These are phyloP conservation scores for Debaryomycetaceae sp. DNA, from an alignment of 1,139 yeast genomes.

Conservation along the genomic window DNA sequence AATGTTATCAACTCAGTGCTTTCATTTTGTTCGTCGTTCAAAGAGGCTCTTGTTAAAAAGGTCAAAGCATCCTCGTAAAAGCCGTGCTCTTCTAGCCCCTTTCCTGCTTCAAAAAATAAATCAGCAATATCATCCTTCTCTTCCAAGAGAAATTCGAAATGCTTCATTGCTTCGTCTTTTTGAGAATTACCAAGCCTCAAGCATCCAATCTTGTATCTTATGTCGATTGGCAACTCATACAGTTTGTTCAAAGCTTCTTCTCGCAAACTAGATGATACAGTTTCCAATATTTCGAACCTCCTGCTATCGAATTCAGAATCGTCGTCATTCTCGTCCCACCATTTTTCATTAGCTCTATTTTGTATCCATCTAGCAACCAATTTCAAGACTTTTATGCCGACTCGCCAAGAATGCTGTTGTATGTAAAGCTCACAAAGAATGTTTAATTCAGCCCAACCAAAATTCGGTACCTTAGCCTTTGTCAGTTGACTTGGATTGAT, in stretches of 20 bases:
- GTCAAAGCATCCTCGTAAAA: conserved; percentile 69
- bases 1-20: conserved; percentile 54
- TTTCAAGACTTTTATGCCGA: conserved; percentile 65
- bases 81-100: conserved; percentile 65
- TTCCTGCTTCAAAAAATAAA: conserved; percentile 73
- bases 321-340: conserved; percentile 76
- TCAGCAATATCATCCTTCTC: conserved; percentile 66
- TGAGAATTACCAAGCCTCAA: conserved; percentile 65
- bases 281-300: conserved; percentile 37
- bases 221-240: conserved; percentile 71
- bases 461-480: conserved; percentile 37
- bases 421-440: conserved; percentile 76
- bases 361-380: conserved; percentile 82
- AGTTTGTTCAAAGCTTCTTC: conserved; percentile 33
- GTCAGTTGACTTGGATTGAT: conserved; percentile 29
- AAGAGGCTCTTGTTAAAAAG: conserved; percentile 53
- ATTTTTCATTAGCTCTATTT: conserved; percentile 62
- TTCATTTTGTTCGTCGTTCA: conserved; percentile 41
- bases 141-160: conserved; percentile 60
- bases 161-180: conserved; percentile 61
- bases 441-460: conserved; percentile 88
- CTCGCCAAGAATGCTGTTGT: conserved; percentile 58
- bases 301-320: conserved; percentile 74
- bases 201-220: conserved; percentile 74
- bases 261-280: conserved; percentile 8